A percentile compares a stretch with the other conserved stretches of the same genome.
These are phyloP conservation scores for Talaromyces ruber DNA, from an alignment of 495 filamentous ascomycete species.

Conservation along the genomic window DNA sequence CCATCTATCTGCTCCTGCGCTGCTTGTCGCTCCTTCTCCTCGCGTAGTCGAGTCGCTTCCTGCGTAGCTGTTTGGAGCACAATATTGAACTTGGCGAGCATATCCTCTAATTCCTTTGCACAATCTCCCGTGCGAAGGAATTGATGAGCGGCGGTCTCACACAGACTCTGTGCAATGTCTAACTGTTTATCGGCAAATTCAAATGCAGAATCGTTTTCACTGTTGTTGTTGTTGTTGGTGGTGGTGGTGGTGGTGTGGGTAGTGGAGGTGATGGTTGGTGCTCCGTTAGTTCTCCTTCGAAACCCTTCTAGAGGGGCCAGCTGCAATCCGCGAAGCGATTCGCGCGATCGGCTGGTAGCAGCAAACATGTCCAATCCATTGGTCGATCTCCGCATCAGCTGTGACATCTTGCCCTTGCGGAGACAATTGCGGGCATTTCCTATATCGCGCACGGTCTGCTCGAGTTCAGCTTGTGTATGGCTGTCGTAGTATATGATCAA, in stretches of 20 bases:
- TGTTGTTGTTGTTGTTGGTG: background rate
- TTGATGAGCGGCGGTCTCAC: conserved; percentile 79
- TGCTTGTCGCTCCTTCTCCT: conserved; percentile 24
- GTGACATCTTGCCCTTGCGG: conserved; percentile 59
- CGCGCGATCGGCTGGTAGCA: background rate
- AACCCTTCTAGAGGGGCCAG: background rate
- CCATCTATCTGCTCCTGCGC: conserved; percentile 4
- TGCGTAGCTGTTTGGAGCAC: conserved; percentile 29
- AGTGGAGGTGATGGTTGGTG: background rate
- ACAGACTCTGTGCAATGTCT: conserved; percentile 69
- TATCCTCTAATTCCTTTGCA: conserved; percentile 58
- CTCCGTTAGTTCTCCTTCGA: background rate
- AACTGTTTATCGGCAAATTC: conserved; percentile 68
- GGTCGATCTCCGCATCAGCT: conserved; percentile 11
- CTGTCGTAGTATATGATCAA: conserved; percentile 87
- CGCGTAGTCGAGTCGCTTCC: conserved; percentile 30
- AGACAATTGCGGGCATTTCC: conserved; percentile 73
- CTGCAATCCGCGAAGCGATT: background rate
- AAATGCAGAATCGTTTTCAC: conserved; percentile 33
- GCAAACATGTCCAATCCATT: conserved; percentile 2
- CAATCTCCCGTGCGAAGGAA: conserved; percentile 81
- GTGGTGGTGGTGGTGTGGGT: background rate
- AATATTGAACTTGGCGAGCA: conserved; percentile 46
- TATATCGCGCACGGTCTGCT: conserved; percentile 70
- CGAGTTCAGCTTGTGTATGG: conserved; percentile 71